Base-by-base conservation (phyloP, 768 basidiomycete genomes). In the Pisolithus orientalis region DNA sequence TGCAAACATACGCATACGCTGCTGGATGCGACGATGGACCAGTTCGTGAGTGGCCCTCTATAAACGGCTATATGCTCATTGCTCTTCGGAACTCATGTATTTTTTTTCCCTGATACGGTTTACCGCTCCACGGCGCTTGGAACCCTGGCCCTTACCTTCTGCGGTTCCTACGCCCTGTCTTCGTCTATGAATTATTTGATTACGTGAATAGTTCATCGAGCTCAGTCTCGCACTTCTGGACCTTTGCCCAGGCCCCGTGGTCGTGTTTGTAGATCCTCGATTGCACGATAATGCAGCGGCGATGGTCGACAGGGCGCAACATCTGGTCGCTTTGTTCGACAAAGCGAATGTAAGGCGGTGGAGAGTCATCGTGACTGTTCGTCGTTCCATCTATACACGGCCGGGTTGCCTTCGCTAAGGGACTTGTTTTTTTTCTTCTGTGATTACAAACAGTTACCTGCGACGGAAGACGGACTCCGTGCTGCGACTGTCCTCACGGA, bases 201-300 rank as follows among this genome's bases (percentile, higher is more conserved):
- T 43, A 38, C 6, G 34, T 34, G 44, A 45, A 45, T 52, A 84
- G 83, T 58, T 83, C 44, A 71, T 79, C 49, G 78, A 82, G 57
- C 58, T 83, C 25, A 78, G 77, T 21, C 59, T 62, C 5, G 71
- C 70, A 3, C 62, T 81, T 48, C 59, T 75, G 45, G 73, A 77
- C 52, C 65, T 71, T n/a, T 70, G 69, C 42, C 58, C 68, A 4
- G 82, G 80, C 0, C 74, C 75, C 1, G 76, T 83, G 49, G 62
- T 79, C 38, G 71, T 76, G 16, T 77, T 77, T 47, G 62, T 85
- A 44, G 80, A 83, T 61, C 75, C 80, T 6, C 70, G 77, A 38
- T 58, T 67, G n/a, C 66, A 75, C 49, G 58, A 62, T 8, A 61
- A 79, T 56, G 47, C 64, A 1, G 40, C 42, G 3, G 66, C 58